These are phyloP conservation scores for Adansonia digitata DNA, from an alignment of 345 rosid species.

Conservation along the genomic window DNA sequence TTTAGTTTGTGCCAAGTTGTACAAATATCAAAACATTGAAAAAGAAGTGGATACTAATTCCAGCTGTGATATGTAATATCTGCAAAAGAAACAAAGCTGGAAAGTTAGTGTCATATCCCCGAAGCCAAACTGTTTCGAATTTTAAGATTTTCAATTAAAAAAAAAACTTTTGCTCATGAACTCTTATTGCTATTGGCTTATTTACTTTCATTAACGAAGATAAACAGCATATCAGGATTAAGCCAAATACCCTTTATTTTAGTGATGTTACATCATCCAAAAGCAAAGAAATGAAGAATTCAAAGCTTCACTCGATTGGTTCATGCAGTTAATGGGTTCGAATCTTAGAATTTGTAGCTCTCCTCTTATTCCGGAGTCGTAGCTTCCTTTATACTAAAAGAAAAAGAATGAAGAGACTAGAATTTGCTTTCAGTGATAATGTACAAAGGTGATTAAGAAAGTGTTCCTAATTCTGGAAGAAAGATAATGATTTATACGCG, in stretches of 20 bases:
- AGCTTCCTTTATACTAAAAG: too few relatives aligned
- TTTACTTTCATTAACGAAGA: not conserved
- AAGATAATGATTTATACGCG: not conserved
- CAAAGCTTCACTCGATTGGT: not conserved
- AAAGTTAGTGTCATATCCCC: not conserved
- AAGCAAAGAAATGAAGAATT: not conserved
- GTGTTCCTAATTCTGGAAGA: not conserved
- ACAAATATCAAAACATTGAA: not conserved
- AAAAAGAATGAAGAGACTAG: not conserved
- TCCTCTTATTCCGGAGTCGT: too few relatives aligned
- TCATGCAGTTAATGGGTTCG: too few relatives aligned
- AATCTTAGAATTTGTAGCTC: too few relatives aligned
- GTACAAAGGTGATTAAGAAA: not conserved
- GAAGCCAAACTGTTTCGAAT: not conserved
- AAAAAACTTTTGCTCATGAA: too few relatives aligned
- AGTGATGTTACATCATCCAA: not conserved
- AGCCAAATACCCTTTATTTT: not conserved
- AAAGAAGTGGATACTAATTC: not conserved
- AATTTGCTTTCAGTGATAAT: not conserved
- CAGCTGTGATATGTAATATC: not conserved
- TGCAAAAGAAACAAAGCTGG: not conserved
- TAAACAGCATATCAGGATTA: not conserved
- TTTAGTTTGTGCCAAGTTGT: conserved; percentile 8
- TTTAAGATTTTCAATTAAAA: not conserved
- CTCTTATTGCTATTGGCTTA: too few relatives aligned